These are phyloP conservation scores for Coniochaeta sp. DNA, from an alignment of 2,329 filamentous ascomycete species.

Conservation along the genomic window DNA sequence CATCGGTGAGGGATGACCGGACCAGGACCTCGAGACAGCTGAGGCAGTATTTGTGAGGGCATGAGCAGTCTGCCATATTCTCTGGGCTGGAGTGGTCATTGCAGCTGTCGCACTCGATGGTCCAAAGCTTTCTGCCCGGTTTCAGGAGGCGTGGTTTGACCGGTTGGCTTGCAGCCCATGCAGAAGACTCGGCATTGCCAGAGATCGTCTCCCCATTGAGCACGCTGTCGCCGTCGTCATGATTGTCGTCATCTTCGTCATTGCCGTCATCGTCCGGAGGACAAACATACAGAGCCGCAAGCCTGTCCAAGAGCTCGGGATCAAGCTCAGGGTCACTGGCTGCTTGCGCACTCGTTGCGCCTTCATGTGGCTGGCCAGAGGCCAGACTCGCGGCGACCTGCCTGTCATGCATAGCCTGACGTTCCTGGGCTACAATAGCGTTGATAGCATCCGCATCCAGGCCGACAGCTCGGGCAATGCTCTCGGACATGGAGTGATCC, in stretches of 20 bases:
- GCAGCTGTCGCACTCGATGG: conserved; percentile 8
- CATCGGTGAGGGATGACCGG: conserved; percentile 33
- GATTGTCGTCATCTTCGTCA: conserved; percentile 3
- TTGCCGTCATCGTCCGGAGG: not conserved
- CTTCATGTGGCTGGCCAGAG: no score
- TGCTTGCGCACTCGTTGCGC: no score
- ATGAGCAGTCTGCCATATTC: conserved; percentile 15
- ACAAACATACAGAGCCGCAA: not conserved
- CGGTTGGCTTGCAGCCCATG: conserved; percentile 8
- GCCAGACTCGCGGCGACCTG: no score
- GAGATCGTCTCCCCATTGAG: no score
- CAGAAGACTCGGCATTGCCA: conserved; percentile 8
- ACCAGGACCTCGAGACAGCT: conserved; percentile 40
- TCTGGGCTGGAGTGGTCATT: not conserved
- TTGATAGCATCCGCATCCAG: conserved; percentile 9
- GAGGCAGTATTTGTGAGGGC: conserved; percentile 45
- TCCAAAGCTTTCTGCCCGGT: not conserved
- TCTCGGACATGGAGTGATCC: conserved; percentile 12
- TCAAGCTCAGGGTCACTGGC: no score
- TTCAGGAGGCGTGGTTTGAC: not conserved
- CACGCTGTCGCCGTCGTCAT: not conserved
- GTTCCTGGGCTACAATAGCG: conserved; percentile 5
- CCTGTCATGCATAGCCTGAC: not conserved
- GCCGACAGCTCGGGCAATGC: conserved; percentile 13
- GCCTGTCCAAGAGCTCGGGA: not conserved